These are phyloP conservation scores for Amoebophrya sp. DNA, from an alignment of 169 alveolate genomes.

Conservation along the genomic window DNA sequence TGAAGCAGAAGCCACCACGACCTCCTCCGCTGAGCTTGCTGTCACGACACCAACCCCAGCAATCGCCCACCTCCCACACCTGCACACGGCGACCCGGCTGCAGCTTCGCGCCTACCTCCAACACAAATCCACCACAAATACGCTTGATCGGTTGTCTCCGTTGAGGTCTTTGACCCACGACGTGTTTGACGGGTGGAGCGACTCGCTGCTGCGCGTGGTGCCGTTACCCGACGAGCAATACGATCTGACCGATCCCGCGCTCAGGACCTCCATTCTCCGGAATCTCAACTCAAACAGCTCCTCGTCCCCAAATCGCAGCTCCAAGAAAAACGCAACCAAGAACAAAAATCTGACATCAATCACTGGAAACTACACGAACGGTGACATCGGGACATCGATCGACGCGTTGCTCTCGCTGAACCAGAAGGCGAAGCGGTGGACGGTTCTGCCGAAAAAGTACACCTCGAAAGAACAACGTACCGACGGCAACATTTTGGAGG, in stretches of 20 bases:
- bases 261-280: neutral
- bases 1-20: neutral
- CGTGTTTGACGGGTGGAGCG: neutral
- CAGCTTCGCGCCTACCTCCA: neutral
- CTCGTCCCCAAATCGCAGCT: too few relatives aligned
- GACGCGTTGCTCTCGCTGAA: too few relatives aligned
- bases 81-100: neutral
- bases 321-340: too few relatives aligned
- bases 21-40: neutral
- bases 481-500: neutral
- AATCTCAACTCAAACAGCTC: too few relatives aligned
- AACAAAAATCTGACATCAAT: too few relatives aligned
- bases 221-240: neutral
- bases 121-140: neutral
- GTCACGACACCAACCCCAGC: too few relatives aligned
- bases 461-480: neutral
- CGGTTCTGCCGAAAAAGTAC: neutral
- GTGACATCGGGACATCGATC: too few relatives aligned
- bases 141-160: neutral
- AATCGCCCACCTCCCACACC: too few relatives aligned
- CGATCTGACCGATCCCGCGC: neutral
- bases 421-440: neutral
- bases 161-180: neutral
- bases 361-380: too few relatives aligned
- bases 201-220: neutral